Conservation (phyloP, 805 yeast genomes). For the Candida ovalis region DNA sequence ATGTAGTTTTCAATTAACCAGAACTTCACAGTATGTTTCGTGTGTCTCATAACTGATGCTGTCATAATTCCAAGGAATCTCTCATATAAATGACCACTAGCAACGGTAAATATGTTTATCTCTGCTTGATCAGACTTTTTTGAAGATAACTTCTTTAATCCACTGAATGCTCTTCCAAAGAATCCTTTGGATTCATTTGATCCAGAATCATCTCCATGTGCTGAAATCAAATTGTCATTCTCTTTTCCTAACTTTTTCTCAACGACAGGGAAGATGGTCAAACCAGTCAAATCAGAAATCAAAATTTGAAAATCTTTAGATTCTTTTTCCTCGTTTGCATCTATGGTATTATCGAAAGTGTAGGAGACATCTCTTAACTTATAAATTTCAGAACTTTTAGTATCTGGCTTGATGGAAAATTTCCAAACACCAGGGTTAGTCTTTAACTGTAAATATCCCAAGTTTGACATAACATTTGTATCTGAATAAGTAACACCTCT, state of each 20-base stretch:
- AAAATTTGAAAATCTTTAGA: conserved; percentile 24
- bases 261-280: conserved; percentile 39
- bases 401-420: conserved; percentile 40
- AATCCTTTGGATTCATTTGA: not conserved
- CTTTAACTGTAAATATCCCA: conserved; percentile 81
- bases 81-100: conserved; percentile 80
- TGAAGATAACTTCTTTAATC: conserved; percentile 4
- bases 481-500: conserved; percentile 35
- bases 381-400: conserved; percentile 41
- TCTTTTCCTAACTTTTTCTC: conserved; percentile 39
- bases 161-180: conserved; percentile 1
- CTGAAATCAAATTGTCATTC: conserved; percentile 10
- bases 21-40: conserved; percentile 65
- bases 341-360: conserved; percentile 9
- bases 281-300: conserved; percentile 43
- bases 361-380: conserved; percentile 33
- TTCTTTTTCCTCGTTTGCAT: not conserved
- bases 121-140: conserved; percentile 44
- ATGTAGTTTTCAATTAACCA: conserved; percentile 84
- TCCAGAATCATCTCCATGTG: conserved; percentile 6
- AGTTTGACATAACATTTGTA: conserved; percentile 70
- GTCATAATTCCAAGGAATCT: conserved; percentile 75
- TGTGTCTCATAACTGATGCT: conserved; percentile 64
- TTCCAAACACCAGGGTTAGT: conserved; percentile 70
- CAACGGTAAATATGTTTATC: conserved; percentile 76